These are phyloP conservation scores for Laetiporus sulphureus DNA, from an alignment of 1,284 basidiomycete genomes.

Conservation along the genomic window DNA sequence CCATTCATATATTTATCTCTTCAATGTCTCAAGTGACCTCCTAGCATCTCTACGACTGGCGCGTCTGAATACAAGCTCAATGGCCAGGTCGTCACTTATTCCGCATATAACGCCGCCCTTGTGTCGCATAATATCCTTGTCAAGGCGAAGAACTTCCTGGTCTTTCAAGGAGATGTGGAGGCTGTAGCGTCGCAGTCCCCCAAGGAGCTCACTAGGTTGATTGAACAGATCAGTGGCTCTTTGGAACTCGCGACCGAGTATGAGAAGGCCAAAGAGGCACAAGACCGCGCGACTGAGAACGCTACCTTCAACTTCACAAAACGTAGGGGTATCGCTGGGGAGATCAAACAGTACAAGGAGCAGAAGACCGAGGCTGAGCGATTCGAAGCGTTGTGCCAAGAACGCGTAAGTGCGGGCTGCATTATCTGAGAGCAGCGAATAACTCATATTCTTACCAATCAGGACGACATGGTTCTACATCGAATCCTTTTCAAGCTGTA, in stretches of 20 bases:
- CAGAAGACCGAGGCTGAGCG: constrained; percentile 92
- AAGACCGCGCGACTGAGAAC: constrained; percentile 88
- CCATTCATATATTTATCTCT: background rate
- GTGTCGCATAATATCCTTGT: constrained; percentile 92
- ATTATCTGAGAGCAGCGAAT: background rate
- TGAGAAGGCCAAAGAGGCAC: constrained; percentile 81
- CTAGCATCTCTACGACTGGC: constrained; percentile 80
- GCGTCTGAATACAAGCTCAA: constrained; percentile 88
- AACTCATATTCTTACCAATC: constrained; percentile 1
- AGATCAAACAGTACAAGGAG: constrained; percentile 97
- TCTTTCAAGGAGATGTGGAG: constrained; percentile 99
- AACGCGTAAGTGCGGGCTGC: constrained; percentile 47
- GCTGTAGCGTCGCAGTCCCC: constrained; percentile 95
- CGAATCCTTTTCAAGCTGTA: constrained; percentile 88
- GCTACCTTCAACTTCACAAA: constrained; percentile 94
- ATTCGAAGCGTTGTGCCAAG: constrained; percentile 74
- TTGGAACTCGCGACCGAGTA: constrained; percentile 88
- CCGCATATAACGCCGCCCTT: constrained; percentile 81
- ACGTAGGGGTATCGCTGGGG: constrained; percentile 86
- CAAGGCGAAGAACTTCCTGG: constrained; percentile 98
- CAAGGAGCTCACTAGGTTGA: constrained; percentile 82
- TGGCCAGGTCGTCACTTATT: constrained; percentile 70
- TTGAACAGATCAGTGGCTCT: constrained; percentile 95
- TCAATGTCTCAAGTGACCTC: background rate
- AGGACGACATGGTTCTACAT: constrained; percentile 80